Percentiles rank a stretch among this genome's conserved stretches.
phyloP scores from a whole-genome alignment of 2,329 filamentous ascomycete genomes.

The Diaporthe sp. region DNA sequence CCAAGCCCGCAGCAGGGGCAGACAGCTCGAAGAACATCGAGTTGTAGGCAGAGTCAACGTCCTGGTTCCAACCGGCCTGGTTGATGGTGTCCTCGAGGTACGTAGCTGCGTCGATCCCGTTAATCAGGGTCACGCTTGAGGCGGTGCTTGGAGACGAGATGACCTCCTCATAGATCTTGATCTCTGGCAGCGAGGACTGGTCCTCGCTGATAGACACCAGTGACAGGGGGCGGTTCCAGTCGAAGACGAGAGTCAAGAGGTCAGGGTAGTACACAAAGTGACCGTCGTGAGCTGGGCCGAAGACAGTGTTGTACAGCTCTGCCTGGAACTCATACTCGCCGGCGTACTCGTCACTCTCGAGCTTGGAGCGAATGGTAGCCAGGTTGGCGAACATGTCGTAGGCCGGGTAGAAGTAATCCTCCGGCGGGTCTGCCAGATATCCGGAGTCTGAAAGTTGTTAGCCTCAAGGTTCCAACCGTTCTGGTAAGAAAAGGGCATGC shows the following conservation, averaged over 20 bases:
- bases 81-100: slow-evolving; percentile 60
- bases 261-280: slow-evolving; percentile 59
- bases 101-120: slow-evolving; percentile 48
- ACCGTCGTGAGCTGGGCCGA: slow-evolving; percentile 57
- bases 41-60: slow-evolving; percentile 54
- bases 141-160: slow-evolving; percentile 45
- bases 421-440: slow-evolving; percentile 56
- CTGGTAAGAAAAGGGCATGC: not conserved
- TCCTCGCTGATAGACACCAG: slow-evolving; percentile 58
- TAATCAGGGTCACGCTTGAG: slow-evolving; percentile 47
- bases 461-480: slow-evolving; percentile 47
- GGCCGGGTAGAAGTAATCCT: slow-evolving; percentile 54
- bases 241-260: slow-evolving; percentile 54
- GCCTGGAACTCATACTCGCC: slow-evolving; percentile 58
- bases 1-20: slow-evolving; percentile 39
- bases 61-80: slow-evolving; percentile 51
- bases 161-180: slow-evolving; percentile 62
- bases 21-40: slow-evolving; percentile 53
- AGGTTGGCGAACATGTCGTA: slow-evolving; percentile 56
- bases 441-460: slow-evolving; percentile 53
- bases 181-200: slow-evolving; percentile 52
- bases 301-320: slow-evolving; percentile 55
- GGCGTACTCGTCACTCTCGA: slow-evolving; percentile 52
- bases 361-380: slow-evolving; percentile 49
- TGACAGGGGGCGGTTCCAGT: slow-evolving; percentile 54